phyloP scores from a whole-genome alignment of 1,284 basidiomycete genomes.

The Pulchroboletus neoregius region DNA sequence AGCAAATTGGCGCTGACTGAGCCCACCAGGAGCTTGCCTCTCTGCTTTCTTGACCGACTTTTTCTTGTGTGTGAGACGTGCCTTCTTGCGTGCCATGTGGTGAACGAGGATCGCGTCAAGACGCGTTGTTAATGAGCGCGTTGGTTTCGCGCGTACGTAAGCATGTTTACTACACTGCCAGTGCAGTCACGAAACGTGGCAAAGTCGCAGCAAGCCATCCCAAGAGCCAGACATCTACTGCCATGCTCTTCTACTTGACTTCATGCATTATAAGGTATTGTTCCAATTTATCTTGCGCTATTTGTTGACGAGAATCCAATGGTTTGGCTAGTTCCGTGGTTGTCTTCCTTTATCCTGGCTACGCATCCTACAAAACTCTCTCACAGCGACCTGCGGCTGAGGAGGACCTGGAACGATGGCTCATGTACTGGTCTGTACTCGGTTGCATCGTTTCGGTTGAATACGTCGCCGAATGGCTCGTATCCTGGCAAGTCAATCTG shows the following conservation, averaged over 20 bases:
- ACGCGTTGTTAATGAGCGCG: constrained; percentile 30
- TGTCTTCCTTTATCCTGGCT: constrained; percentile 79
- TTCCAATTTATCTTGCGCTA: constrained; percentile 7
- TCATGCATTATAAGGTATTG: constrained; percentile 40
- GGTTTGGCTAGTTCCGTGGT: constrained; percentile 49
- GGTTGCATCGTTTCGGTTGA: constrained; percentile 73
- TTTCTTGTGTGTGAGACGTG: constrained; percentile 23
- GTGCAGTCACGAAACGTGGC: constrained; percentile 10
- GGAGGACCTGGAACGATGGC: constrained; percentile 77
- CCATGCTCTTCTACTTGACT: constrained; percentile 52
- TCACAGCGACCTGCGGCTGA: constrained; percentile 76
- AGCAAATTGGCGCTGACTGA: constrained; percentile 16
- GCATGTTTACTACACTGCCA: constrained; percentile 14
- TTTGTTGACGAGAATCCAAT: constrained; percentile 5
- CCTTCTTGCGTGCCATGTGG: constrained; percentile 25
- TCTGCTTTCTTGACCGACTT: neutral
- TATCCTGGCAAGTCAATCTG: constrained; percentile 60
- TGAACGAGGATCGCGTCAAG: constrained; percentile 18
- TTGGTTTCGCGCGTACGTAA: constrained; percentile 22
- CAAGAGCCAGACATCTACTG: constrained; percentile 1
- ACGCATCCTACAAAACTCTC: constrained; percentile 82
- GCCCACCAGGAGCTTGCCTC: neutral
- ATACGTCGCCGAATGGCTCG: constrained; percentile 76
- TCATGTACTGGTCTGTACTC: constrained; percentile 88
- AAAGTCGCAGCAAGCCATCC: neutral